Evolutionary conservation across 106 monocot genomes (phyloP).

Genomic region (Chionographis japonica): DNA sequence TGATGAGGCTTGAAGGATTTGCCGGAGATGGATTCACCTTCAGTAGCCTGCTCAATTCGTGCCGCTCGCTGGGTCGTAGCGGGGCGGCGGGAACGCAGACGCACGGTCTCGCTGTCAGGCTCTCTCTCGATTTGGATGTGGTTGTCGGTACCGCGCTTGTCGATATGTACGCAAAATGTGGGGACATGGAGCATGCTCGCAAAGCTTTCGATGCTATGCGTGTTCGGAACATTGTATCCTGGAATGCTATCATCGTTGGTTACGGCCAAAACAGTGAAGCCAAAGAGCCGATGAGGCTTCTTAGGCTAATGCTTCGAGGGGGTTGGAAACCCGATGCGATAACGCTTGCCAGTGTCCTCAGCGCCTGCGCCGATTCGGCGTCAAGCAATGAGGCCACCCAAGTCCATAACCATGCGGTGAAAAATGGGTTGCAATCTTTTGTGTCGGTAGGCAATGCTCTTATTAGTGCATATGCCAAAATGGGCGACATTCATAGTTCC

Average conservation of each 20-base stretch:
- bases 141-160: conserved; percentile 40
- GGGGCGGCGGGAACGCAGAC: conserved; percentile 15
- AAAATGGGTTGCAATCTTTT: conserved; percentile 27
- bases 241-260: conserved; percentile 60
- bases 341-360: conserved; percentile 46
- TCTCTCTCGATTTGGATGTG: conserved; percentile 34
- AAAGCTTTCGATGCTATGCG: conserved; percentile 28
- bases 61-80: background rate
- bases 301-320: conserved; percentile 17
- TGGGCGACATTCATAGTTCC: conserved; percentile 30
- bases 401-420: conserved; percentile 34
- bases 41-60: conserved; percentile 38
- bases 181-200: conserved; percentile 26
- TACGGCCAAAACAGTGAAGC: conserved; percentile 25
- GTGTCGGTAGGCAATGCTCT: conserved; percentile 49
- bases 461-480: conserved; percentile 48
- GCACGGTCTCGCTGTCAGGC: conserved; percentile 34
- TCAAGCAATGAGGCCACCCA: conserved; percentile 28
- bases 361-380: conserved; percentile 46
- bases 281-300: conserved; percentile 44
- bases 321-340: conserved; percentile 50
- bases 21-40: conserved; percentile 41
- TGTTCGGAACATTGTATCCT: conserved; percentile 30
- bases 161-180: conserved; percentile 63
- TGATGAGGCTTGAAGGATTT: conserved; percentile 28